A percentile compares a stretch with the other conserved stretches of the same genome.
phyloP scores from a whole-genome alignment of 2,329 filamentous ascomycete genomes.

The Clonostachys rhizophaga region DNA sequence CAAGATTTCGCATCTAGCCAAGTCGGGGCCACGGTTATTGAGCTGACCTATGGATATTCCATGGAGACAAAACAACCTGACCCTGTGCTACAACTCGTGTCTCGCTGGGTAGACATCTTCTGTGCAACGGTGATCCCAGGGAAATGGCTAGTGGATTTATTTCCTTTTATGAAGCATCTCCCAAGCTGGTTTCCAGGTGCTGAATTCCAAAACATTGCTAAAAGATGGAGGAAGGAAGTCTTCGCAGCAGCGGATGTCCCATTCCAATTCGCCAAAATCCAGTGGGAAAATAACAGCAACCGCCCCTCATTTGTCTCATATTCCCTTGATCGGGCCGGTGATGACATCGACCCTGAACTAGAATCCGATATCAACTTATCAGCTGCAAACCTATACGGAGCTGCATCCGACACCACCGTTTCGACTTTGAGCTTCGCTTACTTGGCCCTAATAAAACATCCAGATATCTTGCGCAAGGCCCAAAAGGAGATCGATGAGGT shows the following conservation, averaged over 20 bases:
- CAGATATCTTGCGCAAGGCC: slow-evolving; percentile 11
- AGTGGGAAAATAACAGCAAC: slow-evolving; percentile 3
- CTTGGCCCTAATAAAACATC: slow-evolving; percentile 13
- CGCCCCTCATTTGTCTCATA: slow-evolving; percentile 3
- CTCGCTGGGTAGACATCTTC: slow-evolving; percentile 12
- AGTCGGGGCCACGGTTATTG: slow-evolving; percentile 9
- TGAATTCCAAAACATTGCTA: slow-evolving; percentile 11
- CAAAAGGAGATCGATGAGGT: slow-evolving; percentile 15
- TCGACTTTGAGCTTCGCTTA: slow-evolving; percentile 11
- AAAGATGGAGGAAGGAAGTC: slow-evolving; percentile 9
- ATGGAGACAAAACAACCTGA: slow-evolving; percentile 11
- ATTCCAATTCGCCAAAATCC: slow-evolving; percentile 10
- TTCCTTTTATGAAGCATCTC: slow-evolving; percentile 7
- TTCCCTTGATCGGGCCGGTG: slow-evolving; percentile 4
- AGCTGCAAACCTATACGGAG: slow-evolving; percentile 10
- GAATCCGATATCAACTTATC: slow-evolving; percentile 5
- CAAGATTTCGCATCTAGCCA: slow-evolving; percentile 6
- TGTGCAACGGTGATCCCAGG: slow-evolving; percentile 11
- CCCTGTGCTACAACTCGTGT: slow-evolving; percentile 6
- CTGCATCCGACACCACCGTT: slow-evolving; percentile 11
- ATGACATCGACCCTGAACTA: slow-evolving; percentile 1
- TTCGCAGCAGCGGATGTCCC: slow-evolving; percentile 9
- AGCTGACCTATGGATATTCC: slow-evolving; percentile 13
- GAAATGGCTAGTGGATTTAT: slow-evolving; percentile 12
- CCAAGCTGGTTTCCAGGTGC: slow-evolving; percentile 11